Percentiles rank a stretch among this genome's conserved stretches.
These are phyloP conservation scores for Thraustochytrium striatum DNA, from an alignment of 352 stramenopile genomes.

Conservation along the genomic window DNA sequence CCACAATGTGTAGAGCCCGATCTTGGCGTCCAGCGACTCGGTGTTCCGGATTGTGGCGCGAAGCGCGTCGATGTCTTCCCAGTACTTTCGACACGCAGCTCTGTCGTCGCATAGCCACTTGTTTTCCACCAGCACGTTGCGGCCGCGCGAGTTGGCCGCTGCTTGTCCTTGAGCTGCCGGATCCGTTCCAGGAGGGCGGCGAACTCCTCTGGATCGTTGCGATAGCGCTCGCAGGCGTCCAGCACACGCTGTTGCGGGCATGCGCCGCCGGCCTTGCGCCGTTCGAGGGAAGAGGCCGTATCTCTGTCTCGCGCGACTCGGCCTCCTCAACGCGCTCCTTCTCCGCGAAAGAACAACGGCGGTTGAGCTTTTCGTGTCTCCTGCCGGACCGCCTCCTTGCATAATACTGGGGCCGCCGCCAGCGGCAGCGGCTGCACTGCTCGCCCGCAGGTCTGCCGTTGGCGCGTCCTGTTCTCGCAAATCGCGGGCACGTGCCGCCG, in stretches of 20 bases:
- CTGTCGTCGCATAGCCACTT: constrained; percentile 44
- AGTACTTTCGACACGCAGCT: not conserved
- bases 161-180: constrained; percentile 3
- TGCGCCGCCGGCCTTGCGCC: too few relatives aligned
- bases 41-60: not conserved
- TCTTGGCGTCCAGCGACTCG: not conserved
- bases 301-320: too few relatives aligned
- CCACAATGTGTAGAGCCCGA: constrained; percentile 4
- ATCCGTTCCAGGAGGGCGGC: not conserved
- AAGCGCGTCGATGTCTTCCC: constrained; percentile 10
- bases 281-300: too few relatives aligned
- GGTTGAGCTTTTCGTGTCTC: too few relatives aligned
- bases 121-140: constrained; percentile 29
- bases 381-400: too few relatives aligned
- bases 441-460: too few relatives aligned
- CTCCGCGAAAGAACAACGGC: too few relatives aligned
- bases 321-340: too few relatives aligned
- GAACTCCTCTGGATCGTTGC: not conserved
- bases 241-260: not conserved
- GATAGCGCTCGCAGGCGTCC: not conserved
- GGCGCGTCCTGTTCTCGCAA: too few relatives aligned
- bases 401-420: too few relatives aligned
- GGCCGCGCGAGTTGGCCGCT: not conserved
- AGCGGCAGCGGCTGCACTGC: too few relatives aligned
- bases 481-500: too few relatives aligned